phyloP scores from a whole-genome alignment of 768 basidiomycete genomes.

The Baorangia bicolor region DNA sequence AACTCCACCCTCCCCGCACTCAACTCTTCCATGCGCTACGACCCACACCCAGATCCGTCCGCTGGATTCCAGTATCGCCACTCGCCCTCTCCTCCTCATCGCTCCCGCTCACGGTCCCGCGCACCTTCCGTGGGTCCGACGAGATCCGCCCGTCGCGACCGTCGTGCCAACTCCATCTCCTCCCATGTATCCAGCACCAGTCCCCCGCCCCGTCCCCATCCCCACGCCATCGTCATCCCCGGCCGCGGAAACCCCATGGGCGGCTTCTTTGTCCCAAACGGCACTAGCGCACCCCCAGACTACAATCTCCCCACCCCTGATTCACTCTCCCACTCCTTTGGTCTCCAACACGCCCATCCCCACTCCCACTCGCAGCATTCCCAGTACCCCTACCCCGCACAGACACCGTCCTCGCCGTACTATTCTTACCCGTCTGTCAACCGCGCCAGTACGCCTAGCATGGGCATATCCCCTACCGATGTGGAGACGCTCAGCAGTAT shows the following conservation, averaged over 20 bases:
- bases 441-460: constrained; percentile 16
- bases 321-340: constrained; percentile 31
- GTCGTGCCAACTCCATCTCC: constrained; percentile 61
- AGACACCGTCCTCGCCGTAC: constrained; percentile 31
- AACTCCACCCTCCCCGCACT: constrained; percentile 52
- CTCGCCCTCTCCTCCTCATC: constrained; percentile 33
- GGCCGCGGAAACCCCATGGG: constrained; percentile 35
- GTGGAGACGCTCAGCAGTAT: constrained; percentile 23
- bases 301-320: constrained; percentile 48
- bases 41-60: constrained; percentile 40
- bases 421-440: constrained; percentile 21
- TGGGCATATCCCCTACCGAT: constrained; percentile 29
- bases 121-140: constrained; percentile 47
- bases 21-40: constrained; percentile 51
- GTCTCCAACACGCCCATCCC: constrained; percentile 33
- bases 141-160: constrained; percentile 46
- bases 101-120: constrained; percentile 47
- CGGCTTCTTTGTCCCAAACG: constrained; percentile 32
- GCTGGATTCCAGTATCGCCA: constrained; percentile 25
- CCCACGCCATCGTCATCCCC: constrained; percentile 74
- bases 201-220: constrained; percentile 46
- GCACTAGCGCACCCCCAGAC: constrained; percentile 29
- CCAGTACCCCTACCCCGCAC: constrained; percentile 27
- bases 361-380: constrained; percentile 26
- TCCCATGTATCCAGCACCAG: constrained; percentile 53